Base-by-base conservation (phyloP, 1,139 yeast species). In the Protomyces macrosporus region DNA sequence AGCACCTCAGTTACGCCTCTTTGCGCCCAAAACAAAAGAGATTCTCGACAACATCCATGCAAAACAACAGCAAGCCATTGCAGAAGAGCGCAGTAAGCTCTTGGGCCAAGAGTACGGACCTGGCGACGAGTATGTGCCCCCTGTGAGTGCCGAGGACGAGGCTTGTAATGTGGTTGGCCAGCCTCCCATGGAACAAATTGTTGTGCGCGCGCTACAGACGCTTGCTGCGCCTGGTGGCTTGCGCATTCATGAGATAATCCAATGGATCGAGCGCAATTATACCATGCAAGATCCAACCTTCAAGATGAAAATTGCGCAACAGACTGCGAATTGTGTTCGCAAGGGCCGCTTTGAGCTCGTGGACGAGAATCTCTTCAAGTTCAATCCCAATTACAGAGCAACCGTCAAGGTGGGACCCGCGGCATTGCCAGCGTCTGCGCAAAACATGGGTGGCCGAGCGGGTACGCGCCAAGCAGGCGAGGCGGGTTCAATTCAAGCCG, bases 11-110 rank as follows among this genome's bases (percentile, higher is more conserved):
- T 52, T 69, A 33, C 64, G 60, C 10, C 65, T 70, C 6, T 69
- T 69, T 58, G 61, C 71, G 12, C 70, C 71, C 6, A 61, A 66
- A 45, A 50, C 65, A n/a, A 65, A 61, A 30, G 55, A 65, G 6
- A 52, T 60, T 33, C 57, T 65, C 30, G 60, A 59, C 9, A 53
- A 64, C 23, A 62, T 58, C 9, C 65, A 54, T 23, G 51, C 45
- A n/a, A 55, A 51, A 34, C 65, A 65, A 23, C 57, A 60, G 55
- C 55, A 37, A n/a, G 65, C 65, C 14, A 42, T 50, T 30, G 60
- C 14, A 14, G 60, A 42, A 32, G 64, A 55, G 52, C 58, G 52
- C 12, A 56, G 50, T 2, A n/a, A 16, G 14, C 34, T 58, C 56
- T 33, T 42, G 42, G 48, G 56, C 3, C 50, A 36, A 35, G 45